Conservation (phyloP, 2,329 filamentous ascomycete species). For the Penicillium brevicompactum region DNA sequence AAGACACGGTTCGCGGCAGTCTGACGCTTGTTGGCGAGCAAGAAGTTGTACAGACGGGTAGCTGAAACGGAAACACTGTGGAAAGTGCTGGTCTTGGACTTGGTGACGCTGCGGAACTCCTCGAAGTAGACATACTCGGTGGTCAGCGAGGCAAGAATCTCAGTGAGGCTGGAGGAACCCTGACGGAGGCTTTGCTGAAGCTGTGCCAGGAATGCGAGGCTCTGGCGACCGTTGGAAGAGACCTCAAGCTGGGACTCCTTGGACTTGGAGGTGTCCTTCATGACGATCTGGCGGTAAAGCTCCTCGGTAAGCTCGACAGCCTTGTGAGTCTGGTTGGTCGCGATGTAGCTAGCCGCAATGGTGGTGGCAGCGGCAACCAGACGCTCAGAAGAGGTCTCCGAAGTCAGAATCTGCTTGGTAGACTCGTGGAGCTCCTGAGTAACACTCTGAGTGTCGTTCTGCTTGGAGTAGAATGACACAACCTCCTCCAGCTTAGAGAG, state of each 20-base stretch:
- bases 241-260: slow-evolving; percentile 35
- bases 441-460: slow-evolving; percentile 34
- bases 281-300: slow-evolving; percentile 42
- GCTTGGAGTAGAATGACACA: slow-evolving; percentile 37
- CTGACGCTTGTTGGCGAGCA: slow-evolving; percentile 29
- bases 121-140: slow-evolving; percentile 47
- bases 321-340: slow-evolving; percentile 34
- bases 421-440: slow-evolving; percentile 37
- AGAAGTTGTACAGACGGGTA: slow-evolving; percentile 38
- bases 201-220: slow-evolving; percentile 49
- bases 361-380: slow-evolving; percentile 38
- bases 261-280: slow-evolving; percentile 36
- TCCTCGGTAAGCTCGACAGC: slow-evolving; percentile 39
- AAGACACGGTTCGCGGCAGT: slow-evolving; percentile 30
- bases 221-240: slow-evolving; percentile 36
- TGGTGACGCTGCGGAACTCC: slow-evolving; percentile 41
- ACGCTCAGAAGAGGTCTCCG: slow-evolving; percentile 32
- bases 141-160: slow-evolving; percentile 48
- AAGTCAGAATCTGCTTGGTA: slow-evolving; percentile 35
- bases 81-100: slow-evolving; percentile 40
- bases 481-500: slow-evolving; percentile 41
- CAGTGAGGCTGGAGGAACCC: slow-evolving; percentile 38
- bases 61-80: slow-evolving; percentile 38
- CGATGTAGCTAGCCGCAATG: slow-evolving; percentile 42
- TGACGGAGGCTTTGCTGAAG: slow-evolving; percentile 44